These are phyloP conservation scores for Solanum hybrid DNA, from an alignment of 305 asterid genomes.

Conservation along the genomic window DNA sequence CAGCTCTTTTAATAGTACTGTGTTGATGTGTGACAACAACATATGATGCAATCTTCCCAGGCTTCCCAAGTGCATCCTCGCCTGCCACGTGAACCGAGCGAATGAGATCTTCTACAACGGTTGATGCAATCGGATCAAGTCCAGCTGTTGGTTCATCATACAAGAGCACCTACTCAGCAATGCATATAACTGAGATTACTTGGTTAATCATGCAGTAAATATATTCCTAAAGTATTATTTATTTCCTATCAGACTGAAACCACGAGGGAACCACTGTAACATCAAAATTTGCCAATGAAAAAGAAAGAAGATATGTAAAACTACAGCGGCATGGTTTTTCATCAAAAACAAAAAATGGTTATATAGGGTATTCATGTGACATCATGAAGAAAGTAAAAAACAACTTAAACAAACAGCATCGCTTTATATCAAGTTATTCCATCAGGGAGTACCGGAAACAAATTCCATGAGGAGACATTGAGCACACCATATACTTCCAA, in stretches of 20 bases:
- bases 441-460: background rate
- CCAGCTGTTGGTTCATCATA: constrained; percentile 99
- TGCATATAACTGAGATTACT: background rate
- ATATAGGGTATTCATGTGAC: background rate
- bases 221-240: background rate
- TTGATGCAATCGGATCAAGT: constrained; percentile 97
- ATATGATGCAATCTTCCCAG: constrained; percentile 88
- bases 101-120: constrained; percentile 96
- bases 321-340: background rate
- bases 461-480: background rate
- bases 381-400: background rate
- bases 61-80: constrained; percentile 75
- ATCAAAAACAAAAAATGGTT: background rate
- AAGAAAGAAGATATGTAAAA: background rate
- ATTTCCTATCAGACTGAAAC: background rate
- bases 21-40: constrained; percentile 97
- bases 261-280: background rate
- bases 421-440: background rate
- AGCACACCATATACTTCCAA: background rate
- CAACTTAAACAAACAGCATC: background rate
- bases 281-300: background rate
- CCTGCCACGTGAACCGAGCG: constrained; percentile 88
- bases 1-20: constrained; percentile 93
- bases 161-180: constrained; percentile 65
- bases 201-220: constrained; percentile 1